Evolutionary conservation across 192 early-diverging fungal species (phyloP).

Genomic region (Geosiphon pyriformis): DNA sequence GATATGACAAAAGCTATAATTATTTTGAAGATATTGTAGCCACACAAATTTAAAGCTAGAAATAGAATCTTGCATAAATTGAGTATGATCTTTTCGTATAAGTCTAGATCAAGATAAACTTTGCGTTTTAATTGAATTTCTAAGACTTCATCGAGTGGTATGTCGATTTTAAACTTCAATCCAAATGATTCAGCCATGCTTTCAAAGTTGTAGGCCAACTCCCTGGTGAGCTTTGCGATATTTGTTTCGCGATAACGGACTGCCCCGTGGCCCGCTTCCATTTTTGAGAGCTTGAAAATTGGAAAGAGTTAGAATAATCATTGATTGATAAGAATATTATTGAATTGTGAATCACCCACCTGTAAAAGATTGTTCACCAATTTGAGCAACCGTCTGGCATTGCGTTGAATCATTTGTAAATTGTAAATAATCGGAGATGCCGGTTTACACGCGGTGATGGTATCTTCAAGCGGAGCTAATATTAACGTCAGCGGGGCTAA

Average conservation of each 20-base stretch:
- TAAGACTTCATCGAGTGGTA: conserved; percentile 6
- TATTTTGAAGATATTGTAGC: background rate
- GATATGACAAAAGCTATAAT: background rate
- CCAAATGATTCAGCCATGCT: no score
- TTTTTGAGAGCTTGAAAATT: no score
- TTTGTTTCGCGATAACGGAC: conserved; percentile 43
- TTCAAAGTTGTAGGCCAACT: conserved; percentile 50
- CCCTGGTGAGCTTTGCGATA: conserved; percentile 37
- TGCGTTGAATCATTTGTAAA: conserved; percentile 43
- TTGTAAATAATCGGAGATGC: conserved; percentile 20
- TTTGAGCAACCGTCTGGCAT: conserved; percentile 46
- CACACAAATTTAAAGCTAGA: background rate
- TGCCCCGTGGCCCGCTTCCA: conserved; percentile 45
- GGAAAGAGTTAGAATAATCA: background rate
- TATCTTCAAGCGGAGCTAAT: conserved; percentile 42
- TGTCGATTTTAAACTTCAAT: conserved; percentile 38
- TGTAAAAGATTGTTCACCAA: conserved; percentile 49
- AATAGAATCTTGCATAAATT: conserved; percentile 35
- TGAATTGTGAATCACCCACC: conserved; percentile 6
- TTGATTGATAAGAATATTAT: background rate
- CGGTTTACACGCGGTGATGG: background rate
- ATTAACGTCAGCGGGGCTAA: conserved; percentile 50
- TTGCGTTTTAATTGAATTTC: background rate
- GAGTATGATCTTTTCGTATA: no score
- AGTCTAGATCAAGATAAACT: conserved; percentile 51